Conservation (phyloP, 345 rosid genomes). For the Citrus inodora region DNA sequence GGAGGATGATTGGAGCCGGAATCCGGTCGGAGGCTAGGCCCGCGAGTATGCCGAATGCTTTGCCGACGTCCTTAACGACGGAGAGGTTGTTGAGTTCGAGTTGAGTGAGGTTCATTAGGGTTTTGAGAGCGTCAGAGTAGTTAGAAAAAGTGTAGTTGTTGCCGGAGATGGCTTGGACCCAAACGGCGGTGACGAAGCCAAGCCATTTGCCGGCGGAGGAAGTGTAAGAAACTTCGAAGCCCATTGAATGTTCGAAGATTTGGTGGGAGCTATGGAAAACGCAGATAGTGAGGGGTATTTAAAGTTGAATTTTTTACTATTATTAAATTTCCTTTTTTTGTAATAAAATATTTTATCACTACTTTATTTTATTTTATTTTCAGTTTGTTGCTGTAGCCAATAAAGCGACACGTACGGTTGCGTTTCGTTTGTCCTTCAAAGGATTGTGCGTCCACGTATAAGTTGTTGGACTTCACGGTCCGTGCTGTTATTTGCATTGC, state of each 20-base stretch:
- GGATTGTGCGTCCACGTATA: no score
- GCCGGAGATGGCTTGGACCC: constrained; percentile 93
- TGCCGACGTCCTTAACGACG: constrained; percentile 88
- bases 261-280: neutral
- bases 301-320: neutral
- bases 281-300: neutral
- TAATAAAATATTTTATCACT: no score
- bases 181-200: constrained; percentile 88
- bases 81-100: constrained; percentile 78
- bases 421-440: neutral
- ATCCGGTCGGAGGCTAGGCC: constrained; percentile 85
- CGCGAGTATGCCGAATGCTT: constrained; percentile 91
- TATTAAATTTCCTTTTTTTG: no score
- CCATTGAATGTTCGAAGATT: constrained; percentile 15
- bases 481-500: neutral
- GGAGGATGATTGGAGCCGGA: constrained; percentile 60
- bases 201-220: constrained; percentile 72
- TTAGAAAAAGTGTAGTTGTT: constrained; percentile 94
- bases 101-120: constrained; percentile 83
- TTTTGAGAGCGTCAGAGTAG: constrained; percentile 79
- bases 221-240: constrained; percentile 7
- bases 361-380: no score
- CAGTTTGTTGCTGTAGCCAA: neutral
- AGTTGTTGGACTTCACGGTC: no score
- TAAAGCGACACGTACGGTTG: constrained; percentile 1